These are phyloP conservation scores for Aspergillus uvarum DNA, from an alignment of 2,329 filamentous ascomycete species.

Conservation along the genomic window DNA sequence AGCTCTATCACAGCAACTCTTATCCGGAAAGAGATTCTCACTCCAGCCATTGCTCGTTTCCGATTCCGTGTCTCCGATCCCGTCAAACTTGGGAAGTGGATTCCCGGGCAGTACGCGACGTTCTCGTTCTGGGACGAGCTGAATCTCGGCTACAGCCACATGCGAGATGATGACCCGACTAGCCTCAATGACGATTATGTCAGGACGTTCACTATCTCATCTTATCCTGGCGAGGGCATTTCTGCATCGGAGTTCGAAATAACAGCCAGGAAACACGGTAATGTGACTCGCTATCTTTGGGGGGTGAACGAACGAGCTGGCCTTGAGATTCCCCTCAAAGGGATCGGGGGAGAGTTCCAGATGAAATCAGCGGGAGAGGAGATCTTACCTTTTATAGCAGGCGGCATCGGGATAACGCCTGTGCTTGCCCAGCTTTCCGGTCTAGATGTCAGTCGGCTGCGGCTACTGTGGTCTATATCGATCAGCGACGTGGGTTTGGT, in stretches of 20 bases:
- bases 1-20: slow-evolving; percentile 54
- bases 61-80: slow-evolving; percentile 52
- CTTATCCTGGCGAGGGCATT: slow-evolving; percentile 45
- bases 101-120: slow-evolving; percentile 73
- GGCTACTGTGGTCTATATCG: slow-evolving; percentile 68
- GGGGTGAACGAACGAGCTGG: slow-evolving; percentile 52
- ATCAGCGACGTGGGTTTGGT: slow-evolving; percentile 63
- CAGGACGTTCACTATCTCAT: slow-evolving; percentile 79
- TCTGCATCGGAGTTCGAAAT: slow-evolving; percentile 63
- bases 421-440: slow-evolving; percentile 66
- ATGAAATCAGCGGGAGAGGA: slow-evolving; percentile 37
- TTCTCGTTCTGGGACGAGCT: slow-evolving; percentile 70
- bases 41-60: slow-evolving; percentile 68
- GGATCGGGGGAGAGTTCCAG: slow-evolving; percentile 68
- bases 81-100: slow-evolving; percentile 51
- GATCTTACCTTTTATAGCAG: slow-evolving; percentile 65
- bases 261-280: slow-evolving; percentile 68
- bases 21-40: slow-evolving; percentile 58
- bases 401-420: slow-evolving; percentile 81
- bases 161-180: slow-evolving; percentile 76
- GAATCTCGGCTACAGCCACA: slow-evolving; percentile 74
- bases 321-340: slow-evolving; percentile 67
- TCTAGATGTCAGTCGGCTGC: slow-evolving; percentile 51
- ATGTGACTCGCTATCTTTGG: slow-evolving; percentile 66
- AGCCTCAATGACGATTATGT: slow-evolving; percentile 83